Base-by-base conservation (phyloP, 495 filamentous ascomycete genomes). In the Hypoxylon perforatum region DNA sequence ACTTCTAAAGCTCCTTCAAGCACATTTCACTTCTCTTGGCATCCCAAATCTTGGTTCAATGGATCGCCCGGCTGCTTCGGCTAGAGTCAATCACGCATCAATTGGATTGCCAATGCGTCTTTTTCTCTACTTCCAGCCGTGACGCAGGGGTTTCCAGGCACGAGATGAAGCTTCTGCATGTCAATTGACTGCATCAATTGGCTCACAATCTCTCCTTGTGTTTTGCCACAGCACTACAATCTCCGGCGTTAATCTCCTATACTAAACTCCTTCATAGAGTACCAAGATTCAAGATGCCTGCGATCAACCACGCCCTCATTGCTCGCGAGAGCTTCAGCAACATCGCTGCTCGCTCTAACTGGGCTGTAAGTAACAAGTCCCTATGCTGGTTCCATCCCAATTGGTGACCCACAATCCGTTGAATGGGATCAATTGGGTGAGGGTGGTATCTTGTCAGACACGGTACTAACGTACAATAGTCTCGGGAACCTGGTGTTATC, bases 321-420 rank as follows among this genome's bases (percentile, higher is more conserved):
- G 76, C 78, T 69, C 80, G 82, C 76, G 78, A 82, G 73, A 63
- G 67, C 63, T 39, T 80, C 58, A 49, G 70, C 66, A 73, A 78
- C 52, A 67, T 88, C 67, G 72, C 73, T 63, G 84, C 80, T 69
- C 85, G 85, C 54, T 67, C 71, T 50, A 85, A 83, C 78, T 88
- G 66, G 66, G 66, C 66, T 57, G 66, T 69, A 69, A 15, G 66
- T 69, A 19, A 25, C 54, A 18, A 12, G 19, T 23, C 14, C 9
- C 46, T 17, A 12, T 28, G 38, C 23, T 17, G 19, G 1, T 12
- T 38, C 22, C 39, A 25, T 25, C 28, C 4, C 46, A 33, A 7
- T 28, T 7, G 25, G 3, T 28, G 25, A 28, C 7, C 3, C 25
- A 3, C 7, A 7, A 7, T 28, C 25, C 7, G 3, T 28, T 28